Conservation (phyloP, 2,329 filamentous ascomycete genomes). For the Zasmidium citrigriseum region DNA sequence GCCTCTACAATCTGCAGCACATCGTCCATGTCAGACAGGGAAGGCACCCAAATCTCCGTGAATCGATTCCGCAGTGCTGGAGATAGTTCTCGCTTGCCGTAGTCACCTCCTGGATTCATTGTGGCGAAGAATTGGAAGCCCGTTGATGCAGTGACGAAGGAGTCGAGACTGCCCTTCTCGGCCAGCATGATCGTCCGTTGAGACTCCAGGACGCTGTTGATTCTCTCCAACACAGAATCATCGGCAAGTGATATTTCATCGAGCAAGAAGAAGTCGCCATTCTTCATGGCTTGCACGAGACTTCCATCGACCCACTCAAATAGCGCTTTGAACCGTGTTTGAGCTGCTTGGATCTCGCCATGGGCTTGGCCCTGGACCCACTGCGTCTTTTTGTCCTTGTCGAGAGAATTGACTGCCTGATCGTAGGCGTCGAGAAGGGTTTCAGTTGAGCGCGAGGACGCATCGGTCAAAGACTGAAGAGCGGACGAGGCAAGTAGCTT, state of each 20-base stretch:
- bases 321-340: conserved; percentile 73
- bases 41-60: conserved; percentile 97
- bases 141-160: conserved; percentile 70
- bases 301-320: conserved; percentile 98
- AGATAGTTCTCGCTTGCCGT: conserved; percentile 95
- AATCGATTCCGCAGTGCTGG: conserved; percentile 94
- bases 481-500: conserved; percentile 54
- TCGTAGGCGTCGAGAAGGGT: conserved; percentile 63
- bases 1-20: conserved; percentile 81
- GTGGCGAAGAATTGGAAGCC: conserved; percentile 97
- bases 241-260: conserved; percentile 98
- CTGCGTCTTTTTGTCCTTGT: conserved; percentile 13
- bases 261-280: conserved; percentile 85
- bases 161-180: conserved; percentile 86
- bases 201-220: conserved; percentile 95
- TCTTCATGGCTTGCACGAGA: conserved; percentile 89
- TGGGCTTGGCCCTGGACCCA: conserved; percentile 21
- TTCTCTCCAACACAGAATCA: conserved; percentile 90
- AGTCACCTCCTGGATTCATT: conserved; percentile 99
- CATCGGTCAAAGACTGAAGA: conserved; percentile 23
- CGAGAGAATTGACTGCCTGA: conserved; percentile 41
- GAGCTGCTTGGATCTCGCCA: conserved; percentile 45
- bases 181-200: conserved; percentile 83
- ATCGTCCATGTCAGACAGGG: conserved; percentile 80
- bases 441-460: conserved; percentile 45